Base-by-base conservation (phyloP, 78 protist genomes). In the Dictyostelium capitatum region DNA sequence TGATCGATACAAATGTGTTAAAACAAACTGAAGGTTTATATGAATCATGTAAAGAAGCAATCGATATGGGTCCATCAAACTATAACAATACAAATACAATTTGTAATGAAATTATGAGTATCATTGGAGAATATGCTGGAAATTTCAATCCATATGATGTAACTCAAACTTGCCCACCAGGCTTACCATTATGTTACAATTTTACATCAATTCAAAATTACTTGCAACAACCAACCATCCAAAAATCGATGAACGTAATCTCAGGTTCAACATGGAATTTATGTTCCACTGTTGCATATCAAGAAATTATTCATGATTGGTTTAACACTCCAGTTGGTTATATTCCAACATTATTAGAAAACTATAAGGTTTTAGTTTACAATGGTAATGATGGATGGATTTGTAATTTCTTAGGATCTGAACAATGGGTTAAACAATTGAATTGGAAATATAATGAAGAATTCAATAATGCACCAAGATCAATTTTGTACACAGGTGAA, bases 131-230 rank as follows among this genome's bases (percentile, higher is more conserved):
- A 7, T 17, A 46, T 51, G 90, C 90, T 7, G 90, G 80, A 53
- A 53, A 74, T 50, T 83, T 83, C 90, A 83, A 83, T 70, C 50
- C 50, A 50, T 83, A 83, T 20, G 90, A 83, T 83, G 90, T 83
- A 1, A 20, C 75, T 41, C 25, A 48, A 25, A 83, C 90, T 9
- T 83, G 90, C 25, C 69, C 79, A 30, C 79, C 81, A 32, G 6
- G 30, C 12, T 90, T 69, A 10, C 96, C 96, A 73, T 92, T 96
- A 28, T 96, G 98, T 90, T 96, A 96, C 82, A 94, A 96, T 90
- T 96, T 96, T 50, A 89, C 97, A 0, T 14, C 83, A 23, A 89
- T 50, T 62, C 14, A 37, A 5, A 70, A 72, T 11, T 82, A 75
- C 28, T 73, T 91, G 54, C 23, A 80, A 10, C 50, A 30, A 41